phyloP scores from a whole-genome alignment of 352 stramenopile species.

The Phytophthora chlamydospora region DNA sequence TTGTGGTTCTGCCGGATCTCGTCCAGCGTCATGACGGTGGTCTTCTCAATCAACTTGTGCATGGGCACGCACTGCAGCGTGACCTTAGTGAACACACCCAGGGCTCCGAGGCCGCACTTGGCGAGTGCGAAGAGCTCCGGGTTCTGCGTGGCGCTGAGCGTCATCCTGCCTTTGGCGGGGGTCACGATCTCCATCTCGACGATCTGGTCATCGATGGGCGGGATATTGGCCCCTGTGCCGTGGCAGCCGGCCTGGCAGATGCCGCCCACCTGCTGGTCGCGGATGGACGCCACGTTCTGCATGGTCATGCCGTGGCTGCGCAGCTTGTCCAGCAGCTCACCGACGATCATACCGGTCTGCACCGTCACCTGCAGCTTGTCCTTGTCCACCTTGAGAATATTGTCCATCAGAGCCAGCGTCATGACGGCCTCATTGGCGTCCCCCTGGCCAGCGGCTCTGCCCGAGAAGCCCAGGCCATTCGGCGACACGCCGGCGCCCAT shows the following conservation, averaged over 20 bases:
- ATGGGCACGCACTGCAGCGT: constrained; percentile 95
- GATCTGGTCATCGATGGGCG: constrained; percentile 98
- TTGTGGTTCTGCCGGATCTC: constrained; percentile 88
- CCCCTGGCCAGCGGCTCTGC: constrained; percentile 23
- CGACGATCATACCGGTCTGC: constrained; percentile 75
- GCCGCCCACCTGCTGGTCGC: constrained; percentile 97
- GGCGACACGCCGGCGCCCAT: constrained; percentile 97
- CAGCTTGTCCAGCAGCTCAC: constrained; percentile 77
- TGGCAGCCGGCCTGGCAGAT: constrained; percentile 97
- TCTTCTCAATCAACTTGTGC: constrained; percentile 95
- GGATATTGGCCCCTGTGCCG: constrained; percentile 94
- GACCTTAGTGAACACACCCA: constrained; percentile 97
- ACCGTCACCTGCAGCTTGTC: constrained; percentile 94
- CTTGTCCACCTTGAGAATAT: constrained; percentile 91
- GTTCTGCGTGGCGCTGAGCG: constrained; percentile 81
- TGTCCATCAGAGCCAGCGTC: constrained; percentile 93
- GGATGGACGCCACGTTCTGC: constrained; percentile 98
- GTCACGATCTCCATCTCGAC: constrained; percentile 96
- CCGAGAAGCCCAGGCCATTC: constrained; percentile 95
- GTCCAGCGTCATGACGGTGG: constrained; percentile 87
- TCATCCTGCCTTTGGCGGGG: constrained; percentile 90
- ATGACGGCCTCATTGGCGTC: constrained; percentile 83
- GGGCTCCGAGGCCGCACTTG: constrained; percentile 94
- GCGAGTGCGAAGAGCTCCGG: constrained; percentile 91
- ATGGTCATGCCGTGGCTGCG: constrained; percentile 93